Evolutionary conservation across 441 rosid genomes (phyloP), one percentile per base, ranked within the genome.

Genomic region (Capsella rubella): DNA sequence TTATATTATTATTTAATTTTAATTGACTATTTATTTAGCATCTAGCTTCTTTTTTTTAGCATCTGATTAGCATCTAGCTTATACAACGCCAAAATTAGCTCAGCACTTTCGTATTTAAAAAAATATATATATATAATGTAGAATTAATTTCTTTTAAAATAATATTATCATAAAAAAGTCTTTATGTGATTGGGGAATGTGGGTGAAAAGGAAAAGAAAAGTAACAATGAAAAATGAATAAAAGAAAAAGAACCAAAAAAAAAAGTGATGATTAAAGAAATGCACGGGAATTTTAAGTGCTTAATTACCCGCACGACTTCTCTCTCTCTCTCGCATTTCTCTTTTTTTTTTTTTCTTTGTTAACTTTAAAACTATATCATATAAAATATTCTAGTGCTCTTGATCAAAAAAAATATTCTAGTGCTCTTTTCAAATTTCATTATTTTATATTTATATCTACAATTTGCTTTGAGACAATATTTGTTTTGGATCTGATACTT

Each of bases 221-320:
- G 52, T 43, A 32, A 69, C 37, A 14, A 34, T 6, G 9, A 31
- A 27, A 60, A 42, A 72, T 4, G 46, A 11, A 16, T 18, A 49
- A 49, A 49, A 49, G 28, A 46, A 53, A 57, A n/a, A 27, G 4
- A 54, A 5, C 4, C 40, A 75, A 56, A 57, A 52, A 6, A 52
- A 8, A 49, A 64, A 65, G 80, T 72, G 73, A 78, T 78, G 77
- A 78, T 78, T 78, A 78, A 78, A 78, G 73, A 59, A 78, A 45
- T 77, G 77, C 81, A 78, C 77, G 81, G 70, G 81, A 66, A 72
- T 72, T 66, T 72, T 67, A 78, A 78, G 81, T 78, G 81, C 74
- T 78, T 78, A 78, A 78, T 77, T 71, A 72, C 80, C 77, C 80
- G 76, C 77, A 77, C 77, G 80, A 77, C 80, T 66, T 67, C 73